Evolutionary conservation across 208 protist genomes (phyloP), one percentile per base, ranked within the genome.

Genomic region (Leishmania mexicana): DNA sequence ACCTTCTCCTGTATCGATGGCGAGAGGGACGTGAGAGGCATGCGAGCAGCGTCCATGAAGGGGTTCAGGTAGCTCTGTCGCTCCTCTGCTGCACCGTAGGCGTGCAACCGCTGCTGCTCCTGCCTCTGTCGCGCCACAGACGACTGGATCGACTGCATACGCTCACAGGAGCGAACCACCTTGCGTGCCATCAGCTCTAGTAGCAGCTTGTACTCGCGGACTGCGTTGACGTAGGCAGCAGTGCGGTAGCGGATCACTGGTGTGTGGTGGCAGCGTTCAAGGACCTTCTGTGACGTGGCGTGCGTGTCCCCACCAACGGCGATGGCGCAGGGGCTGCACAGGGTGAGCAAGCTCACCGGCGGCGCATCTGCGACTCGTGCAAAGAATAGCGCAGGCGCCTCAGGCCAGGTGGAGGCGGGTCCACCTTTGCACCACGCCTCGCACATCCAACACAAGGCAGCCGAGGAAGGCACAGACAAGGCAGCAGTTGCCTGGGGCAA

Each of bases 381-480:
- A 76, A 86, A 87, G 65, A 90, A 88, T 19, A 88, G 84, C n/a
- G 67, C 68, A 11, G 75, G 81, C 13, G 81, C 81, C 11, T 31
- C 31, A 19, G 62, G 15, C 84, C 87, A 90, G 65, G 83, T 82
- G n/a, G 76, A 80, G 53, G 87, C 88, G 2, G 79, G 83, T 1
- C 76, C 85, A 10, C 62, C 64, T 8, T 47, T 40, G 60, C 87
- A 92, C 21, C 81, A 58, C 0, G 74, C 75, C 64, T 86, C 89
- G 71, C 91, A 94, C 15, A 94, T 58, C 91, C 91, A 94, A 74
- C 91, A 94, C 7, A n/a, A n/a, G 65, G 70, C 11, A 38, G 49
- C 72, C 7, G n/a, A 42, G 28, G 51, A 60, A 35, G 72, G 21
- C 6, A 60, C 28, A 57, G 72, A 60, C 10, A 51, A 47, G 54